Base-by-base conservation (phyloP, 345 rosid genomes). In the Euphorbia lathyris region DNA sequence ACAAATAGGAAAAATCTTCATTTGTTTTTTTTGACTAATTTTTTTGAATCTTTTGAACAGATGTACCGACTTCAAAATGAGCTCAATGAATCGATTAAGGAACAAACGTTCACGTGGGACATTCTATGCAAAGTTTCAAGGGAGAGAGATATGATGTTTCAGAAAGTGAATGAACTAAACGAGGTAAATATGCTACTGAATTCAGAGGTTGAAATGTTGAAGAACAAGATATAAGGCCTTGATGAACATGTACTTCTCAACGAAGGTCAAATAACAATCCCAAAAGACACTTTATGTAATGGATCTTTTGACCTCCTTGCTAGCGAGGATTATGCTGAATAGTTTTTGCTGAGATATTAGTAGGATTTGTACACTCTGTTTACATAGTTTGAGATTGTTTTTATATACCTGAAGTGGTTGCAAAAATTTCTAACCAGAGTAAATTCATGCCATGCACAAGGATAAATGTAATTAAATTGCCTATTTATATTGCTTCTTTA, bases 201-300 rank as follows among this genome's bases (percentile, higher is more conserved):
- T 79, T 85, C 87, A 1, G 96, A 96, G 86, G 83, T 85, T 29
- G 82, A 80, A 26, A 22, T 57, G 25, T 76, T 92, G 77, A 96
- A 83, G 80, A 90, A 78, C 76, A 88, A 83, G 80, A 77, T 90
- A 27, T 96, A 92, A 58, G 73, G 72, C 58, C 78, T 92, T 50
- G 98, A 96, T 32, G 98, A 90, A 76, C 94, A 86, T 34, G 69
- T 90, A 14, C 90, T 86, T 40, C 67, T 90, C 76, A 96, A 89
- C 81, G 99, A 92, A 85, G 97, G 99, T 19, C 89, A 95, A 75
- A 90, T 95, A 72, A 88, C 94, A 51, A 92, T 95, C 71, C 80
- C 90, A 38, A 90, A 87, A 76, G 99, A 96, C 82, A 67, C 87
- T 45, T 50, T 92, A 5, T 78, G 86, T 69, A 83, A 69, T 74